Percentiles rank a stretch among this genome's conserved stretches.
Evolutionary conservation across 2,329 filamentous ascomycete genomes (phyloP).

Genomic region (Sporothrix humicola): DNA sequence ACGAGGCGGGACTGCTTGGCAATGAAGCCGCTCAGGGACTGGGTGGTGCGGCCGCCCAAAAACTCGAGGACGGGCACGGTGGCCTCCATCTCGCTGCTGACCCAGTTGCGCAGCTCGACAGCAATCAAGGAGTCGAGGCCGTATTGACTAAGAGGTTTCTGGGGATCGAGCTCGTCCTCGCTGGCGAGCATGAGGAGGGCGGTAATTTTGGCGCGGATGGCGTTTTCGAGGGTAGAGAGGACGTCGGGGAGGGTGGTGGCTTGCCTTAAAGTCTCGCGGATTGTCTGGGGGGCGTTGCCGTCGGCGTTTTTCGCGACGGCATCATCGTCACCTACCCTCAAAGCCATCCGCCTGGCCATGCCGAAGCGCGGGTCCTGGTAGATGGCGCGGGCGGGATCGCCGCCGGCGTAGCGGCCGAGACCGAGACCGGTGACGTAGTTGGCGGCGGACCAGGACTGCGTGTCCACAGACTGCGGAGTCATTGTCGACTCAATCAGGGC

Average conservation of each 20-base stretch:
- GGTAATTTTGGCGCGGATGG: conserved; percentile 35
- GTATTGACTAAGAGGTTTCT: conserved; percentile 35
- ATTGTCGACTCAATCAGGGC: conserved; percentile 40
- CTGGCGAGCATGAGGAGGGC: conserved; percentile 34
- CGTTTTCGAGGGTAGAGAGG: conserved; percentile 23
- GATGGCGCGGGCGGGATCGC: conserved; percentile 34
- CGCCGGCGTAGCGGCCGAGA: conserved; percentile 36
- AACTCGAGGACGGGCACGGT: conserved; percentile 38
- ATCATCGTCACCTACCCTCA: background rate
- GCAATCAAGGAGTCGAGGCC: conserved; percentile 38
- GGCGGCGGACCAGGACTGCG: conserved; percentile 15
- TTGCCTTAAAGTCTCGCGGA: conserved; percentile 34
- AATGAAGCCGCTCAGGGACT: conserved; percentile 34
- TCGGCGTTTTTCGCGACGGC: background rate
- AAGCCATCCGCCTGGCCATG: conserved; percentile 33
- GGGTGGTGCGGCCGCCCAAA: conserved; percentile 34
- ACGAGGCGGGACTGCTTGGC: conserved; percentile 36
- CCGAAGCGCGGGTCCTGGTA: conserved; percentile 37
- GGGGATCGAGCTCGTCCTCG: conserved; percentile 35
- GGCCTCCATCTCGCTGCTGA: conserved; percentile 37
- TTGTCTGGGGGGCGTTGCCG: conserved; percentile 17
- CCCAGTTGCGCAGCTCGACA: conserved; percentile 39
- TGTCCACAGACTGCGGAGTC: background rate
- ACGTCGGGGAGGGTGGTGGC: conserved; percentile 29
- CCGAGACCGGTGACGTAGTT: conserved; percentile 39